Percentiles rank a stretch among this genome's conserved stretches.
Conservation (phyloP, 306 rosid species). For the Pterocarpus macrocarpus region DNA sequence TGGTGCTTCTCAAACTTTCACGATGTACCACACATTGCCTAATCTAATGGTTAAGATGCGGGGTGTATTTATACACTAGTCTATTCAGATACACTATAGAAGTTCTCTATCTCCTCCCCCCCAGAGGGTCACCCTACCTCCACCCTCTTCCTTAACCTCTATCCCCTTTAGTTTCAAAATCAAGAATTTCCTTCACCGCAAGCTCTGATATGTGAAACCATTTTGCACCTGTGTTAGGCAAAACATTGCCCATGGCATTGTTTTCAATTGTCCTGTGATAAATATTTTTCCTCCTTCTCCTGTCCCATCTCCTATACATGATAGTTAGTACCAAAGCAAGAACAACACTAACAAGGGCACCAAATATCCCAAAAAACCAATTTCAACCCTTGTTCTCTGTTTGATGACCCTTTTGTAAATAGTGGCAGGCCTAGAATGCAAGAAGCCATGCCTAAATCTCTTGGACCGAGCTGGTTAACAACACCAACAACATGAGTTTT, state of each 20-base stretch:
- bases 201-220: constrained; percentile 78
- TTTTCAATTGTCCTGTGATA: constrained; percentile 58
- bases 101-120: no score
- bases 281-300: constrained; percentile 49
- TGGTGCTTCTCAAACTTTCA: no score
- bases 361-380: constrained; percentile 62
- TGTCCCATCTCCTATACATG: constrained; percentile 56
- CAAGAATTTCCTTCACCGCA: constrained; percentile 70
- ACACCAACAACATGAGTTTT: constrained; percentile 61
- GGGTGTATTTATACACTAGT: no score
- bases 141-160: no score
- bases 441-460: constrained; percentile 56
- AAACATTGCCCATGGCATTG: constrained; percentile 56
- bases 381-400: constrained; percentile 42
- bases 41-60: no score
- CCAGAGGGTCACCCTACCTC: no score
- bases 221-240: constrained; percentile 69
- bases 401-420: constrained; percentile 40
- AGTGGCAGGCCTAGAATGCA: constrained; percentile 70
- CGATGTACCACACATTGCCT: no score
- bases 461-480: constrained; percentile 69
- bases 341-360: constrained; percentile 57
- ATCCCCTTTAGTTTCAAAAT: constrained; percentile 70
- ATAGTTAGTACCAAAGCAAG: constrained; percentile 47
- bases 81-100: no score